Percentiles rank a stretch among this genome's conserved stretches.
Evolutionary conservation across 257 asterid genomes (phyloP).

Genomic region (Solanum virginianum): DNA sequence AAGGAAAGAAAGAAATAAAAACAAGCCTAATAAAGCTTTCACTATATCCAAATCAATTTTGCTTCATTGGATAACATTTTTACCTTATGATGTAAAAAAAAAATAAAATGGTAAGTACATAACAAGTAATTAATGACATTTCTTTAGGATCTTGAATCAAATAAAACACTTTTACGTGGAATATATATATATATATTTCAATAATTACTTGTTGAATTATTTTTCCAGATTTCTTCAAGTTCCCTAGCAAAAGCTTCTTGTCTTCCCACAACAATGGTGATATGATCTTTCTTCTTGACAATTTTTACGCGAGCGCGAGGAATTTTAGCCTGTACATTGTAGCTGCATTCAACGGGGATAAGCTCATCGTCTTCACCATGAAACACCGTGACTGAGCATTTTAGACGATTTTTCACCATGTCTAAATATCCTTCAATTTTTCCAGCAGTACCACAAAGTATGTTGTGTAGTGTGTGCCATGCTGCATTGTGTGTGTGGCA

Average conservation of each 20-base stretch:
- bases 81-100: background rate
- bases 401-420: constrained; percentile 35
- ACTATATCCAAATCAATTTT: background rate
- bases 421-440: constrained; percentile 71
- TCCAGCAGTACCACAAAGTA: constrained; percentile 76
- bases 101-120: background rate
- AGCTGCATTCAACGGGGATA: constrained; percentile 85
- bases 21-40: background rate
- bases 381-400: constrained; percentile 42
- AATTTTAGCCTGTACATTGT: constrained; percentile 44
- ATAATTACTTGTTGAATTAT: background rate
- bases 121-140: background rate
- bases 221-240: constrained; percentile 78
- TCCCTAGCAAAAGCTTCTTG: constrained; percentile 76
- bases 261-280: constrained; percentile 89
- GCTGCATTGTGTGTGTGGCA: constrained; percentile 92
- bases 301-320: constrained; percentile 59
- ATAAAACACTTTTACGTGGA: background rate
- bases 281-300: constrained; percentile 62
- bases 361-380: constrained; percentile 76
- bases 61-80: background rate
- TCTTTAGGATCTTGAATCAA: background rate
- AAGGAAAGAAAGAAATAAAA: background rate
- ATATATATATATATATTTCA: background rate
- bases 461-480: constrained; percentile 95